Base-by-base conservation (phyloP, 768 basidiomycete genomes). In the Cystofilobasidium ferigula region DNA sequence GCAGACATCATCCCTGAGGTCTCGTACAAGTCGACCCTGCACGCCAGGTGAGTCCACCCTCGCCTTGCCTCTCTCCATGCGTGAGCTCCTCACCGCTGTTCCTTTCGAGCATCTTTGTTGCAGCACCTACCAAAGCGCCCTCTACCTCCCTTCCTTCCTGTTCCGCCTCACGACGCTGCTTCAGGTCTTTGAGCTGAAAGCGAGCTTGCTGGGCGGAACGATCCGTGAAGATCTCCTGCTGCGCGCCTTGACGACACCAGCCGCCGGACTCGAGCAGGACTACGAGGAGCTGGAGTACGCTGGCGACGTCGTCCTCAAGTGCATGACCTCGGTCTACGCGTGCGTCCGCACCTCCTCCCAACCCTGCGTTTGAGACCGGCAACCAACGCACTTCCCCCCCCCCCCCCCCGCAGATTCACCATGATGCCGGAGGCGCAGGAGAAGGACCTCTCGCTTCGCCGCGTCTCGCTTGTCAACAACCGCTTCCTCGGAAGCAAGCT, bases 201-300 rank as follows among this genome's bases (percentile, higher is more conserved):
- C 82, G 28, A 81, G 76, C 63, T 76, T 85, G 45, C 86, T 93
- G 72, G 75, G 81, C 69, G 78, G 84, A 73, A 74, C 78, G n/a
- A 80, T 92, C 51, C 75, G 79, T 20, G 85, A 87, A 71, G 75
- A 80, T 34, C 78, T 82, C 28, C 77, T 92, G 45, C 80, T 84
- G 57, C 78, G 80, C 43, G 87, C 90, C 13, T 78, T 89, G 45
- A 84, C 84, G 68, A 78, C 88, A 0, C 85, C 86, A 10, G 84
- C 87, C 12, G 84, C 84, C 38, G 81, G 82, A 35, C 79, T 82
- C 56, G 87, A 86, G 69, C 80, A 80, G 67, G 82, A 92, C 76
- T 92, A 92, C 74, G 88, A 93, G 76, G 83, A 89, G 40, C 77
- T 90, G 54, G 90, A 91, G 74, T 79, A 90, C 58, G 80, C 91